Evolutionary conservation across 2,329 filamentous ascomycete species (phyloP), one percentile per base, ranked within the genome.

Genomic region (Calonectria hawksworthii): DNA sequence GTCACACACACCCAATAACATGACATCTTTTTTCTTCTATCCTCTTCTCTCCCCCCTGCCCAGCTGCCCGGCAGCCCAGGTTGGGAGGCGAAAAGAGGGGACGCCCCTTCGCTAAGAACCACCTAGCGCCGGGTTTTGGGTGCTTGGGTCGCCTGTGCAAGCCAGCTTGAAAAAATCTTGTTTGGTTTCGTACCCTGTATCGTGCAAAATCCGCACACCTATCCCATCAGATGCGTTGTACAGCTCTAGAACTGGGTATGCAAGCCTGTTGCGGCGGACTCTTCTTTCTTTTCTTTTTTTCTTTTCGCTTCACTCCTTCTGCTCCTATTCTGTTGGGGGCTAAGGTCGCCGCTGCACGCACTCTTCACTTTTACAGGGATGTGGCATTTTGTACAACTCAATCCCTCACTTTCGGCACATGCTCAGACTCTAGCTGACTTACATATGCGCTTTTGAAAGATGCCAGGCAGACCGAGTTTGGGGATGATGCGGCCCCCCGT

Each of bases 1-100:
- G 72, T 73, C 72, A 73, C 72, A 73, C 72, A 73, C 65, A 21
- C 61, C 71, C 72, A 73, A 66, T 73, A 59, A 50, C 72, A 73
- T 70, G 72, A 38, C 72, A 73, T 73, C 72, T 67, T 67, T 72
- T 69, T 65, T 47, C 30, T 73, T 73, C 71, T 65, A 38, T 73
- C 34, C 65, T 63, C 66, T 73, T 69, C 66, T 69, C 65, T 41
- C 47, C 44, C 71, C 71, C 65, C 54, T 73, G 59, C 71, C 61
- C 71, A 38, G 54, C 26, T 56, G 59, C 34, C 30, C 34, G 69
- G 61, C 52, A 44, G 51, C 41, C 41, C 65, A 51, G 52, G 50
- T 38, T 64, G 34, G 69, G 61, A 72, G 63, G 52, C 63, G 38
- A 72, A 63, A 68, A 59, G 52, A 68, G 70, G 70, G 70, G 64